phyloP scores from a whole-genome alignment of 2,329 filamentous ascomycete species.

The Davidsoniella eucalypti region DNA sequence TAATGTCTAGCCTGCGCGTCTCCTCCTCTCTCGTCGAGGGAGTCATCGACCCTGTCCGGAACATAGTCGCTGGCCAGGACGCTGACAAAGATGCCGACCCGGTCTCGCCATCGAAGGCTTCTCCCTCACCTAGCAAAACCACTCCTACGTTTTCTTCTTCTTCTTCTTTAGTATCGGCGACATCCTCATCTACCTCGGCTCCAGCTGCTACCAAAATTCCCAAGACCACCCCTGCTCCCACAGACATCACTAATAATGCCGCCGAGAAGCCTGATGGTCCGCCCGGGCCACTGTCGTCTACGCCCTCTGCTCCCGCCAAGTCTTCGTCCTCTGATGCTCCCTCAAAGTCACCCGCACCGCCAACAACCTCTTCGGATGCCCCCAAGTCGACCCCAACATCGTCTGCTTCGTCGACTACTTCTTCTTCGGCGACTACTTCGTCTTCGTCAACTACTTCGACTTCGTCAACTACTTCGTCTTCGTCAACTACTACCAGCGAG shows the following conservation, averaged over 20 bases:
- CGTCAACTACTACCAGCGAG: not conserved
- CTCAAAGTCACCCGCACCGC: not conserved
- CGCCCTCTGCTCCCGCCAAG: not conserved
- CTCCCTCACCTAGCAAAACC: not conserved
- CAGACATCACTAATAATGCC: slow-evolving; percentile 4
- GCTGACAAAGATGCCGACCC: too few relatives aligned
- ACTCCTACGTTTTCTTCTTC: not conserved
- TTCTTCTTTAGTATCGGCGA: not conserved
- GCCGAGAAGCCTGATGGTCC: slow-evolving; percentile 1
- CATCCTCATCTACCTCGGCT: not conserved
- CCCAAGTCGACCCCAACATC: not conserved
- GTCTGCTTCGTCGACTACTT: not conserved
- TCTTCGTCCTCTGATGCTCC: not conserved
- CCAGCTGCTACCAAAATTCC: not conserved
- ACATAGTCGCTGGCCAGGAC: not conserved
- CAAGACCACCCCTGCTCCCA: not conserved
- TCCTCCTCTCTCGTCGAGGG: too few relatives aligned
- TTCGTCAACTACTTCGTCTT: too few relatives aligned
- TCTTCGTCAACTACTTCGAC: too few relatives aligned
- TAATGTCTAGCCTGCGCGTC: not conserved
- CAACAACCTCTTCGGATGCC: not conserved
- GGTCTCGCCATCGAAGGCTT: not conserved
- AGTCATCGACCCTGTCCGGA: not conserved
- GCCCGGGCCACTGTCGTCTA: not conserved
- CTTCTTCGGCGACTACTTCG: not conserved